Percentiles rank a stretch among this genome's conserved stretches.
These are phyloP conservation scores for Mycena albidolilacea DNA, from an alignment of 768 basidiomycete species.

Conservation along the genomic window DNA sequence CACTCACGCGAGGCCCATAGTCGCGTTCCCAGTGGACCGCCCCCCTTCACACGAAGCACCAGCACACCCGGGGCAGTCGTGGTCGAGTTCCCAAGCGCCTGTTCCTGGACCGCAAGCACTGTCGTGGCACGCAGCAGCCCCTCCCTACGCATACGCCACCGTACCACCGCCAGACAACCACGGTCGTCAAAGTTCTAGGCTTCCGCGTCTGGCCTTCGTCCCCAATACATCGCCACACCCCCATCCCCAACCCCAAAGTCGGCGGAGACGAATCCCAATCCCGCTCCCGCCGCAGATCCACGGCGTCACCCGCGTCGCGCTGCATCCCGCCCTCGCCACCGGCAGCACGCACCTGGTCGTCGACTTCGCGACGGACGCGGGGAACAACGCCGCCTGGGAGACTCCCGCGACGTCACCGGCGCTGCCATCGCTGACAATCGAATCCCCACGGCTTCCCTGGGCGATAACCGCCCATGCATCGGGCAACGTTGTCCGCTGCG, in stretches of 20 bases:
- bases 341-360: neutral
- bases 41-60: no score
- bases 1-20: no score
- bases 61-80: no score
- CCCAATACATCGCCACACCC: constrained; percentile 17
- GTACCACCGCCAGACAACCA: neutral
- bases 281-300: constrained; percentile 32
- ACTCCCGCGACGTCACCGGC: constrained; percentile 31
- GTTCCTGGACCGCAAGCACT: neutral
- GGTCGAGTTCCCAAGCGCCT: neutral
- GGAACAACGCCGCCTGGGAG: constrained; percentile 15
- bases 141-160: no score
- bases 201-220: constrained; percentile 17
- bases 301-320: constrained; percentile 11
- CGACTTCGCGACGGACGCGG: constrained; percentile 7
- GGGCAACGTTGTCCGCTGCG: constrained; percentile 18
- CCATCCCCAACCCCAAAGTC: no score
- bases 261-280: neutral
- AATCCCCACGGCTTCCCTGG: constrained; percentile 31
- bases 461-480: constrained; percentile 39
- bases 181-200: neutral
- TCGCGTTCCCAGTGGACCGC: no score
- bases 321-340: constrained; percentile 13
- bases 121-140: no score
- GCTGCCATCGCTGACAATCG: constrained; percentile 39